phyloP scores from a whole-genome alignment of 495 filamentous ascomycete genomes.

The Aspergillus leporis region DNA sequence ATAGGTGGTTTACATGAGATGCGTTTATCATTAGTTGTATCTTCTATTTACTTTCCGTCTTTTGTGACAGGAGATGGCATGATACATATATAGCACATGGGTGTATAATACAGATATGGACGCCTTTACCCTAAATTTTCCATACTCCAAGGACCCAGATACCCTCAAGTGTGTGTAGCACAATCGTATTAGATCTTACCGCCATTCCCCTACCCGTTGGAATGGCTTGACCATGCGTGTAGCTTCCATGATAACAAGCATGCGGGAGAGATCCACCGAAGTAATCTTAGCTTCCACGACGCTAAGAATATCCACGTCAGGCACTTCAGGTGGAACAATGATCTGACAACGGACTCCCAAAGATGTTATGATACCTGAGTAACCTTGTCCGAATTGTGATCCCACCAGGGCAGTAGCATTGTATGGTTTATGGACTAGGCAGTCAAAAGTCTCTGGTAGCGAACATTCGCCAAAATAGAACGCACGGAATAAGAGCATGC shows the following conservation, averaged over 20 bases:
- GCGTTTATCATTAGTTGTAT: not conserved
- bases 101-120: not conserved
- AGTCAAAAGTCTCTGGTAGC: slow-evolving; percentile 63
- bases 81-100: not conserved
- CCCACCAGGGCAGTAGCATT: slow-evolving; percentile 33
- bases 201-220: slow-evolving; percentile 39
- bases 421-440: slow-evolving; percentile 44
- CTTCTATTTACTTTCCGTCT: not conserved
- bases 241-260: slow-evolving; percentile 53
- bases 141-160: not conserved
- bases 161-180: not conserved
- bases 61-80: not conserved
- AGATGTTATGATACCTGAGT: slow-evolving; percentile 32
- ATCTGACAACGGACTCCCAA: slow-evolving; percentile 35
- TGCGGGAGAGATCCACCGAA: slow-evolving; percentile 53
- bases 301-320: slow-evolving; percentile 46
- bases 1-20: too few species aligned
- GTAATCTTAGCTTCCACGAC: slow-evolving; percentile 58
- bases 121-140: not conserved
- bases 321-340: slow-evolving; percentile 29
- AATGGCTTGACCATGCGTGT: slow-evolving; percentile 45
- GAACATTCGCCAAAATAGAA: slow-evolving; percentile 68
- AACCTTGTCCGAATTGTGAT: slow-evolving; percentile 19
- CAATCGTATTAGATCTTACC: not conserved
- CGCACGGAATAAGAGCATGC: slow-evolving; percentile 71